Evolutionary conservation across 2,329 filamentous ascomycete genomes (phyloP).

Genomic region (Spiromastix sp.): DNA sequence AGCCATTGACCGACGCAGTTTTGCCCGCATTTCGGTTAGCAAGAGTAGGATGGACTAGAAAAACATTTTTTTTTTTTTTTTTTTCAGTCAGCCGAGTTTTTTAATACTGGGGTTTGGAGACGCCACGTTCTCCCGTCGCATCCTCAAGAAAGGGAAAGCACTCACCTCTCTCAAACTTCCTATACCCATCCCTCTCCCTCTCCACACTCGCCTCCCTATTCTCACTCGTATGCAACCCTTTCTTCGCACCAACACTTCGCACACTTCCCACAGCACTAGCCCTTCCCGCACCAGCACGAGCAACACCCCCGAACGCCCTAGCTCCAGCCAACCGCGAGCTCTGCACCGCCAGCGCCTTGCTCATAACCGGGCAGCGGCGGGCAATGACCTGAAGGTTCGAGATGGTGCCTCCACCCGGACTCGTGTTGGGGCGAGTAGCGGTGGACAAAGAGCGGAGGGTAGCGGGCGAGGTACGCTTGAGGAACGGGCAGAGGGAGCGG

Average conservation of each 20-base stretch:
- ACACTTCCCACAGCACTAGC: conserved; percentile 20
- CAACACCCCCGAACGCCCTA: conserved; percentile 29
- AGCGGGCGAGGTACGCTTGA: conserved; percentile 86
- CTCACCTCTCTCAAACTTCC: conserved; percentile 42
- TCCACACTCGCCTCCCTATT: conserved; percentile 72
- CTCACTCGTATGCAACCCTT: conserved; percentile 70
- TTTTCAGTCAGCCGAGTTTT: too few relatives aligned
- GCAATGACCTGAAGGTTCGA: conserved; percentile 92
- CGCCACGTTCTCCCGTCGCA: background rate
- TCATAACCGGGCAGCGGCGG: conserved; percentile 96
- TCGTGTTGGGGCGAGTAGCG: conserved; percentile 47
- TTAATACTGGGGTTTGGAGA: too few relatives aligned
- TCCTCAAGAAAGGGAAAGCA: conserved; percentile 3
- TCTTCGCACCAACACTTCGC: conserved; percentile 48
- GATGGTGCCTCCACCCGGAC: conserved; percentile 79
- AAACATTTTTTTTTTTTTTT: too few relatives aligned
- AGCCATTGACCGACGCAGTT: conserved; percentile 5
- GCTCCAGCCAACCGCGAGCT: conserved; percentile 30
- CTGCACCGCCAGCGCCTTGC: conserved; percentile 89
- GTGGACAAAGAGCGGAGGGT: conserved; percentile 79
- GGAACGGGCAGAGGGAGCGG: conserved; percentile 92
- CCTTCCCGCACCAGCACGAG: conserved; percentile 19
- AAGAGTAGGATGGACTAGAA: conserved; percentile 8
- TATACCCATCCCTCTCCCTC: conserved; percentile 34
- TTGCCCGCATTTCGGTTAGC: conserved; percentile 3